Evolutionary conservation across 768 basidiomycete genomes (phyloP).

Genomic region (Lactarius trivialis): DNA sequence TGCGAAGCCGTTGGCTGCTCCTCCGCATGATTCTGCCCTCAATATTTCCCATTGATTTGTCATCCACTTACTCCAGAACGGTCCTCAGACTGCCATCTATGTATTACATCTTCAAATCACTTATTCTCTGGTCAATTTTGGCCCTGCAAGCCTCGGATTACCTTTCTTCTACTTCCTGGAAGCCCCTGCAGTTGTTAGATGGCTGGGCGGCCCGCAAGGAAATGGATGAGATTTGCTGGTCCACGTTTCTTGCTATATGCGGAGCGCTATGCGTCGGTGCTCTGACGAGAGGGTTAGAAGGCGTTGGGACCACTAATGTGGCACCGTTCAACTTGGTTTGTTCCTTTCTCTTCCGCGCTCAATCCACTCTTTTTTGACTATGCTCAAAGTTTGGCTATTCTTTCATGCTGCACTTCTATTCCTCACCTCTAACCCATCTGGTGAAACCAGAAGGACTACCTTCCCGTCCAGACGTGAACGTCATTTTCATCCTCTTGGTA

Average conservation of each 20-base stretch:
- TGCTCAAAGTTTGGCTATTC: constrained; percentile 60
- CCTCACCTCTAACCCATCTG: constrained; percentile 53
- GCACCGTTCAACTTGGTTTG: constrained; percentile 66
- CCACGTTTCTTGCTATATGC: constrained; percentile 63
- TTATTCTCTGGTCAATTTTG: constrained; percentile 52
- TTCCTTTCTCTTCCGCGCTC: neutral
- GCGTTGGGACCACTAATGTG: constrained; percentile 42
- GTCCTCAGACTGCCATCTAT: constrained; percentile 57
- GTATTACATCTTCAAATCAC: constrained; percentile 50
- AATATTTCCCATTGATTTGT: constrained; percentile 60
- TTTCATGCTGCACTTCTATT: constrained; percentile 69
- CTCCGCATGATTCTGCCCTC: constrained; percentile 30
- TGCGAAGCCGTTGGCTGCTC: constrained; percentile 23
- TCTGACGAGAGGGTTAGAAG: constrained; percentile 62
- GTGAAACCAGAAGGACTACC: constrained; percentile 39
- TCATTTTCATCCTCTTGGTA: constrained; percentile 62
- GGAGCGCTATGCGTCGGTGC: constrained; percentile 58
- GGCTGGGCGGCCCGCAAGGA: constrained; percentile 43
- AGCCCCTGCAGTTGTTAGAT: constrained; percentile 34
- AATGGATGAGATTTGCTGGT: constrained; percentile 66
- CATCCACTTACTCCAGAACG: constrained; percentile 51
- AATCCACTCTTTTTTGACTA: constrained; percentile 1
- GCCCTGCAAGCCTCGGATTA: constrained; percentile 49
- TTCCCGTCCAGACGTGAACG: constrained; percentile 66
- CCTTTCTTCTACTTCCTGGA: constrained; percentile 32